Base-by-base conservation (phyloP, 2,329 filamentous ascomycete species). In the Exophiala sideris region DNA sequence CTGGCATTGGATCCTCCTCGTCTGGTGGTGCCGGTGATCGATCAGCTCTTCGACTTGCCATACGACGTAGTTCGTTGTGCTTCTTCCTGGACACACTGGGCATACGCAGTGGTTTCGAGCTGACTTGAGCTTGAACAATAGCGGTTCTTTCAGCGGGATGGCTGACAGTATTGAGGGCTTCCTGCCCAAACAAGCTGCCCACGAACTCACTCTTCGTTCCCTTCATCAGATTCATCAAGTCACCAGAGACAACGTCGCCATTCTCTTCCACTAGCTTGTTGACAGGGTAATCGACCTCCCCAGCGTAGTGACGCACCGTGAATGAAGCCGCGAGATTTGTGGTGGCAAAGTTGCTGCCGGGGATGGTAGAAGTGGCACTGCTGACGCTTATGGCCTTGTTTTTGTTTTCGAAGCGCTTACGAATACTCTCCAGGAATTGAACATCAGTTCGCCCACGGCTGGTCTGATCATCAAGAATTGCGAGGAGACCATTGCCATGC, bases 401-500 rank as follows among this genome's bases (percentile, higher is more conserved):
- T 75, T 95, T 97, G 68, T 88, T 87, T 59, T 96, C 89, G 65
- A 99, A 99, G 7, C 94, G 87, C 76, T 94, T 96, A 61, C 89
- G 86, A 59, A 96, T 75, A 64, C 89, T 92, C 65, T 99, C 94
- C 1, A 97, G 76, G 61, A 99, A 83, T 67, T 99, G 92, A 70
- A 88, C 80, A 61, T 99, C 94, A 0, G 86, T 89, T 66, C 91
- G 87, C 63, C 92, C 88, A 50, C 92, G 88, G 45, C 89, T 86
- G 41, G 91, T 96, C 71, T 99, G 94, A 66, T 99, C 94, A 67
- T 99, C 94, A 0, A 99, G 77, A 59, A 99, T 99, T 71, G 90
- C 91, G 16, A 99, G 78, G 36, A 99, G 77, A 41, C 94, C 94
- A 65, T 97, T 97, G 21, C 91, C 90, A 52, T 89, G 80, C 75